A percentile compares a stretch with the other conserved stretches of the same genome.
Evolutionary conservation across 2,329 filamentous ascomycete genomes (phyloP).

Genomic region (Sporothrix variecibatus): DNA sequence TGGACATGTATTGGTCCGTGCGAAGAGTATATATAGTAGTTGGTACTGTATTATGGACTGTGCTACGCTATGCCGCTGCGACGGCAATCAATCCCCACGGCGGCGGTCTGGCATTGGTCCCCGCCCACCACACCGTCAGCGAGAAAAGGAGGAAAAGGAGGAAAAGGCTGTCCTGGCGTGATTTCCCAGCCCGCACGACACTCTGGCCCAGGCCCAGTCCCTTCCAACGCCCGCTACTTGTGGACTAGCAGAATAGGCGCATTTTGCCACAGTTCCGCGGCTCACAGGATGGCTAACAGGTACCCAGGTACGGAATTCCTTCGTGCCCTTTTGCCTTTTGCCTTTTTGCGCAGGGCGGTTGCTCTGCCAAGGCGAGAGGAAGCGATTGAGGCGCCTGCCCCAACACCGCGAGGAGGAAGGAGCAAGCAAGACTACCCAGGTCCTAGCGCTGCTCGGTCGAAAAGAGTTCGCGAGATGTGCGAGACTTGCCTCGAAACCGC

Average conservation of each 20-base stretch:
- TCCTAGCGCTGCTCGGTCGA: not conserved
- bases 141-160: not conserved
- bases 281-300: not conserved
- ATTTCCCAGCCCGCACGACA: not conserved
- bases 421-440: not conserved
- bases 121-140: not conserved
- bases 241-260: not conserved
- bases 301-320: not conserved
- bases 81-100: conserved; percentile 17
- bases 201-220: not conserved
- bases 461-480: not conserved
- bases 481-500: not conserved
- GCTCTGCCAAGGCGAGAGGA: conserved; percentile 15
- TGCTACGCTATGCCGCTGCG: conserved; percentile 8
- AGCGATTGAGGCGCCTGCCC: conserved; percentile 6
- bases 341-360: not conserved
- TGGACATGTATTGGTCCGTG: not conserved
- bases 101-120: not conserved
- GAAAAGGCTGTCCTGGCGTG: not conserved
- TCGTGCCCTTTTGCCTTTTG: not conserved
- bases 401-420: not conserved
- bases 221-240: not conserved
- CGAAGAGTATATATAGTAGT: not conserved
- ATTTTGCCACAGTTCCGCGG: not conserved
- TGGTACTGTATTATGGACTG: conserved; percentile 9